These are phyloP conservation scores for Tolypocladium paradoxum DNA, from an alignment of 2,329 filamentous ascomycete species.

Conservation along the genomic window DNA sequence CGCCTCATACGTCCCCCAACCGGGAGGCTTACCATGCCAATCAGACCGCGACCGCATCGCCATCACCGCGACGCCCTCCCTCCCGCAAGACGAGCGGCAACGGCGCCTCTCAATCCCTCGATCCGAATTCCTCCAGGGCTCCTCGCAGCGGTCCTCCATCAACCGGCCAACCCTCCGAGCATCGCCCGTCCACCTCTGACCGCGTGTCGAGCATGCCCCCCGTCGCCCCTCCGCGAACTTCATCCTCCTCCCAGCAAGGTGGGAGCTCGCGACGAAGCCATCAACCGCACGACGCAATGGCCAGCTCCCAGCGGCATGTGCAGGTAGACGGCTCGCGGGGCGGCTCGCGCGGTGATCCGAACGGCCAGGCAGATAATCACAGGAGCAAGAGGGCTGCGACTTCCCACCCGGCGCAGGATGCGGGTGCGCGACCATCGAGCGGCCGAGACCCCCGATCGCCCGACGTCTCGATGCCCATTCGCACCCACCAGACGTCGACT, in stretches of 20 bases:
- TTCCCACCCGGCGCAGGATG: constrained; percentile 22
- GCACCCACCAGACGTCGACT: constrained; percentile 30
- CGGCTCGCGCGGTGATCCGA: constrained; percentile 21
- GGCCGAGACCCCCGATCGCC: constrained; percentile 28
- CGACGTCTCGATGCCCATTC: constrained; percentile 32
- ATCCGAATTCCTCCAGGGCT: constrained; percentile 33
- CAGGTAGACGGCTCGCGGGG: constrained; percentile 24
- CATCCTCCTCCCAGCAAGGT: constrained; percentile 55
- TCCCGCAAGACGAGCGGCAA: constrained; percentile 42
- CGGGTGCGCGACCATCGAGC: constrained; percentile 25
- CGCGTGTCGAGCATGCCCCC: constrained; percentile 54
- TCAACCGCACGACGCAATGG: constrained; percentile 32
- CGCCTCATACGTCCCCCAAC: constrained; percentile 39
- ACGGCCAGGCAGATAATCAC: constrained; percentile 16
- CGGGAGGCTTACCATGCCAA: constrained; percentile 48
- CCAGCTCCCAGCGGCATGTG: constrained; percentile 30
- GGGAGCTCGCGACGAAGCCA: constrained; percentile 33
- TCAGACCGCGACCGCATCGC: constrained; percentile 34
- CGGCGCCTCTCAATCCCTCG: constrained; percentile 24
- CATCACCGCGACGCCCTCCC: constrained; percentile 40
- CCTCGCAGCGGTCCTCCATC: constrained; percentile 32
- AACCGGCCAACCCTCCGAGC: constrained; percentile 29
- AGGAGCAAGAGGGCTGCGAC: constrained; percentile 18
- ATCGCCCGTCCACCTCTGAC: constrained; percentile 34
- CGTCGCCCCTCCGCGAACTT: constrained; percentile 69